Base-by-base conservation (phyloP, 768 basidiomycete species). In the Lactarius akahatsu region DNA sequence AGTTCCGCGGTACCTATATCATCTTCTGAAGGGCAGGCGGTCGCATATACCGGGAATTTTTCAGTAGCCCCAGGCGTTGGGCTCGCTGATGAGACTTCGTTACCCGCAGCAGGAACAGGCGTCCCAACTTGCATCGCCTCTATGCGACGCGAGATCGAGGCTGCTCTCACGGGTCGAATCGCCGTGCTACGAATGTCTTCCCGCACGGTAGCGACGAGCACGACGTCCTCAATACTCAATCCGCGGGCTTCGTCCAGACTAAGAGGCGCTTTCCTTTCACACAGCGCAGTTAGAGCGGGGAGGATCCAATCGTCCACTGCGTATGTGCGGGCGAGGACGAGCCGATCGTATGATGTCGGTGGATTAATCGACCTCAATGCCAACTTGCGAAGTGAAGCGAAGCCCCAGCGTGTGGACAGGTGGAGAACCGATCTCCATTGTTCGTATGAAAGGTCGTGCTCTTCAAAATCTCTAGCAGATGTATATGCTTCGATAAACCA, bases 341-440 rank as follows among this genome's bases (percentile, higher is more conserved):
- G 68, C 13, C 26, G 59, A 26, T 68, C 63, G 38, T 45, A 16
- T 28, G 64, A 28, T 1, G 65, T 50, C 26, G 61, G 56, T 3
- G 64, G 65, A 1, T 55, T 10, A 20, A 67, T 61, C 1, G 45
- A 28, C 7, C 18, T 32, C 18, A 69, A 13, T 4, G 65, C 57
- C 16, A 59, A 41, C 61, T 28, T 57, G 69, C 65, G 77, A 69
- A 69, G 72, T 56, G 61, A 68, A 36, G 63, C 74, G 64, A 66
- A 75, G 59, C 61, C 75, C 77, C 36, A 80, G 55, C 18, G 75
- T 66, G 72, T 65, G 3, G 73, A 70, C 32, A 73, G 52, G 34
- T 71, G 54, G 38, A 75, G 68, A 28, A 75, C 70, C 5, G 75
- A 71, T 9, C 67, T 67, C 71, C 75, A 75, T 32, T 70, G 54